phyloP scores from a whole-genome alignment of 75 land plant genomes.

The Gnetum montanum region DNA sequence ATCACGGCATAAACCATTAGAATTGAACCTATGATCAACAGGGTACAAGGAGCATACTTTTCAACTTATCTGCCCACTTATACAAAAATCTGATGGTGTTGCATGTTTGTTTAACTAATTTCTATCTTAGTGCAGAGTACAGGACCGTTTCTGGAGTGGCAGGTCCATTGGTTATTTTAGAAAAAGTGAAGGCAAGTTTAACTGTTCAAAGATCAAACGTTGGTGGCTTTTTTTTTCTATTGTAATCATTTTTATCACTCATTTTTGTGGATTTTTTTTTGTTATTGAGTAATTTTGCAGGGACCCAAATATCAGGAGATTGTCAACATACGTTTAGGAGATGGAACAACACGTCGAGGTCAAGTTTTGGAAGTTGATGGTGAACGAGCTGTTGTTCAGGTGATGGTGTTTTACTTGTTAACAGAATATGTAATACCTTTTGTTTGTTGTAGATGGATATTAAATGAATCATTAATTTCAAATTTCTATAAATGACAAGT shows the following conservation, averaged over 20 bases:
- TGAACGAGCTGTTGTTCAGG: slow-evolving; percentile 95
- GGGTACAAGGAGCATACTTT: too few relatives aligned
- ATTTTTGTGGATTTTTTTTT: background rate
- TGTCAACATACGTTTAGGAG: slow-evolving; percentile 90
- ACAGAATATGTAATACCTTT: background rate
- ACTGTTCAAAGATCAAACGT: too few relatives aligned
- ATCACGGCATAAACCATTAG: too few relatives aligned
- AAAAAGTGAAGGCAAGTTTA: slow-evolving; percentile 88
- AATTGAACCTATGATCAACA: too few relatives aligned
- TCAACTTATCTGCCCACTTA: too few relatives aligned
- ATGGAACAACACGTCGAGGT: slow-evolving; percentile 87
- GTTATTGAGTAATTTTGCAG: slow-evolving; percentile 19
- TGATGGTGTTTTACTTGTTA: slow-evolving; percentile 4
- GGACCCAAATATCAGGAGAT: slow-evolving; percentile 97
- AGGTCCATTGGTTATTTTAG: slow-evolving; percentile 92
- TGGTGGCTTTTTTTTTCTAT: slow-evolving; percentile 1
- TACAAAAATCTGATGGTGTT: too few relatives aligned
- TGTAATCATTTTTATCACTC: background rate
- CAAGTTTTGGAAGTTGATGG: slow-evolving; percentile 99
- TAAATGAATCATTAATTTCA: background rate
- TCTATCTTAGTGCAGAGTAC: slow-evolving; percentile 61
- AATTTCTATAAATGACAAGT: slow-evolving; percentile 23
- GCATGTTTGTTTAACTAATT: too few relatives aligned
- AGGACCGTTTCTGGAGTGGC: slow-evolving; percentile 98
- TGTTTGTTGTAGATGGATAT: background rate